Evolutionary conservation across 169 alveolate genomes (phyloP).

Genomic region (Neospora caninum): DNA sequence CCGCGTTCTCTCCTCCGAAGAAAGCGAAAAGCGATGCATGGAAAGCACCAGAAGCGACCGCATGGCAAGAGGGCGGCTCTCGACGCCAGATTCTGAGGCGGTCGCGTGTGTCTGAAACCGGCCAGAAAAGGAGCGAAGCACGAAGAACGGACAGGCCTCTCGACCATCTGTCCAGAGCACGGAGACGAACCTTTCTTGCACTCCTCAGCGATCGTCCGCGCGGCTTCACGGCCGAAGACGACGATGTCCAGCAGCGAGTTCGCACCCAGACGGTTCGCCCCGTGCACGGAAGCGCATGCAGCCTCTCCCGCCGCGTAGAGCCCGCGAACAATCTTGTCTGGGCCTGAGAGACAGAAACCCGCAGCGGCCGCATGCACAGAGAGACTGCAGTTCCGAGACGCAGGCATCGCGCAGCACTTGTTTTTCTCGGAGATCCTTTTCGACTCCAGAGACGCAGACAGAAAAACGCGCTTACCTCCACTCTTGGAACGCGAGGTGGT

Average conservation of each 20-base stretch:
- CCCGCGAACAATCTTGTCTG: conserved; percentile 92
- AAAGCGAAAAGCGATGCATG: no score
- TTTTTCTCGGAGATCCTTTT: no score
- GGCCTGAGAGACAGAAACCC: conserved; percentile 54
- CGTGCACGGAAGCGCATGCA: conserved; percentile 99
- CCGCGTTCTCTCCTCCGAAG: no score
- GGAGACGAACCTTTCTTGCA: conserved; percentile 79
- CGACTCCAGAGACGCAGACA: neutral
- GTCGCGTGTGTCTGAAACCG: no score
- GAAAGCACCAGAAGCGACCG: no score
- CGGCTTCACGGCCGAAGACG: conserved; percentile 97
- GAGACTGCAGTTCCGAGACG: neutral
- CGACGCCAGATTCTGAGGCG: no score
- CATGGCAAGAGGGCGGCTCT: no score
- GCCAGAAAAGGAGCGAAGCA: no score
- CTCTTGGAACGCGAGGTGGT: conserved; percentile 1
- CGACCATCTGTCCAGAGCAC: no score
- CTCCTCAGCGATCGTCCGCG: conserved; percentile 88
- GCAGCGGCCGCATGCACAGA: neutral
- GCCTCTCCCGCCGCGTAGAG: conserved; percentile 95
- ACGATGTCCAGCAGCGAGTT: conserved; percentile 96
- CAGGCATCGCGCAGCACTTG: no score
- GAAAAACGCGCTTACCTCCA: neutral
- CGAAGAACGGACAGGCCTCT: no score
- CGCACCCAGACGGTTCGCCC: conserved; percentile 98